Conservation (phyloP, 495 filamentous ascomycete species). For the Hypoxylon trugodes region DNA sequence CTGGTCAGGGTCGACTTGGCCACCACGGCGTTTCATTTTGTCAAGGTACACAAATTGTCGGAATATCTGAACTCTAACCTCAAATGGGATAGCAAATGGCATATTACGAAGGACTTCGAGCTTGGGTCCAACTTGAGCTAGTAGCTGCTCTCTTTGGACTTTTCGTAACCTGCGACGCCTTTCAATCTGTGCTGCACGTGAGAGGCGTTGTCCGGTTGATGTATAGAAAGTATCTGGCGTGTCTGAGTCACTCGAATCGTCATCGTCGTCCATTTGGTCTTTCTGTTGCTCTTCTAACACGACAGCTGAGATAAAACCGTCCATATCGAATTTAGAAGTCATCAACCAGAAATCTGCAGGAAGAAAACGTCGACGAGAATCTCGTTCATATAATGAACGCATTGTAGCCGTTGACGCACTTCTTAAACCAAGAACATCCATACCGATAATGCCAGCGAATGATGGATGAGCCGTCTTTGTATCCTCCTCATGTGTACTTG, state of each 20-base stretch:
- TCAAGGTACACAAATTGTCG: conserved; percentile 88
- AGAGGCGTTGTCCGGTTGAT: conserved; percentile 39
- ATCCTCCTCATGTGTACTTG: conserved; percentile 18
- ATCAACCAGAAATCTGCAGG: conserved; percentile 90
- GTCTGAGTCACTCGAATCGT: conserved; percentile 37
- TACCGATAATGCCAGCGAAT: conserved; percentile 65
- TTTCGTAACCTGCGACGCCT: conserved; percentile 65
- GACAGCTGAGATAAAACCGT: conserved; percentile 84
- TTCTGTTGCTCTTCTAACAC: conserved; percentile 87
- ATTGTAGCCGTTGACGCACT: conserved; percentile 83
- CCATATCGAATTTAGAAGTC: conserved; percentile 91
- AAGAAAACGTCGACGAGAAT: conserved; percentile 87
- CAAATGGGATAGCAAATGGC: conserved; percentile 96
- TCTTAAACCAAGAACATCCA: conserved; percentile 81
- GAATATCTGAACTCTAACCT: conserved; percentile 92
- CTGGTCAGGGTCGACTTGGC: conserved; percentile 76
- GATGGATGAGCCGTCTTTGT: conserved; percentile 24
- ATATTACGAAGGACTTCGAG: conserved; percentile 93
- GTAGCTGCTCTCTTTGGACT: conserved; percentile 68
- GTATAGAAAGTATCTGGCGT: conserved; percentile 33
- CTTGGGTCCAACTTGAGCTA: conserved; percentile 81
- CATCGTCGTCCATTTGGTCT: conserved; percentile 40
- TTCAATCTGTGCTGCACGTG: conserved; percentile 51
- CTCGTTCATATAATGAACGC: conserved; percentile 90
- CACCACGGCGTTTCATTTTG: conserved; percentile 77